Evolutionary conservation across 2,329 filamentous ascomycete genomes (phyloP).

Genomic region (Diaporthe longicolla): DNA sequence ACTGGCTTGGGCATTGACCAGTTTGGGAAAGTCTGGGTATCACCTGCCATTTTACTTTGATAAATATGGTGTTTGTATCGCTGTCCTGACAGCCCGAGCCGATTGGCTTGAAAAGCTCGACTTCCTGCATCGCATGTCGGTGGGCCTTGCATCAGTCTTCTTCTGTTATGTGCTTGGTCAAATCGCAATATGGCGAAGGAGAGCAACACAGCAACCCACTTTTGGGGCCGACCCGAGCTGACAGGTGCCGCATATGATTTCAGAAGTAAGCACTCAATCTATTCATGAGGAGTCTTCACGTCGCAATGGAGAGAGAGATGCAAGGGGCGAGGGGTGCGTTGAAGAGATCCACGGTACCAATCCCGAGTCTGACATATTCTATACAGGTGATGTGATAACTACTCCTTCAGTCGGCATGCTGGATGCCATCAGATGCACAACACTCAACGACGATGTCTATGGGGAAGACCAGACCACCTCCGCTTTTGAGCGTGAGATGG

Average conservation of each 20-base stretch:
- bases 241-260: conserved; percentile 38
- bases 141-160: too few species aligned
- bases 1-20: background rate
- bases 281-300: background rate
- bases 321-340: background rate
- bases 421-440: conserved; percentile 75
- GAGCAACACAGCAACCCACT: background rate
- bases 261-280: conserved; percentile 30
- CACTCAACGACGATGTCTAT: conserved; percentile 84
- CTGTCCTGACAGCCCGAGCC: background rate
- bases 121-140: background rate
- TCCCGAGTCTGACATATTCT: background rate
- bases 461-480: conserved; percentile 79
- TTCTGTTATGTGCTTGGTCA: background rate
- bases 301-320: background rate
- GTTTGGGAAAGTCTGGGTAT: background rate
- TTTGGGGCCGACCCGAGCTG: conserved; percentile 32
- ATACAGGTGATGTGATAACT: conserved; percentile 75
- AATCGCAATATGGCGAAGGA: background rate
- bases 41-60: background rate
- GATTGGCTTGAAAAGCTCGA: background rate
- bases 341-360: background rate
- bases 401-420: conserved; percentile 81
- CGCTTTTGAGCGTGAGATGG: conserved; percentile 75
- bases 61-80: background rate